phyloP scores from a whole-genome alignment of 2,329 filamentous ascomycete genomes.

The Aureobasidium subglaciale region DNA sequence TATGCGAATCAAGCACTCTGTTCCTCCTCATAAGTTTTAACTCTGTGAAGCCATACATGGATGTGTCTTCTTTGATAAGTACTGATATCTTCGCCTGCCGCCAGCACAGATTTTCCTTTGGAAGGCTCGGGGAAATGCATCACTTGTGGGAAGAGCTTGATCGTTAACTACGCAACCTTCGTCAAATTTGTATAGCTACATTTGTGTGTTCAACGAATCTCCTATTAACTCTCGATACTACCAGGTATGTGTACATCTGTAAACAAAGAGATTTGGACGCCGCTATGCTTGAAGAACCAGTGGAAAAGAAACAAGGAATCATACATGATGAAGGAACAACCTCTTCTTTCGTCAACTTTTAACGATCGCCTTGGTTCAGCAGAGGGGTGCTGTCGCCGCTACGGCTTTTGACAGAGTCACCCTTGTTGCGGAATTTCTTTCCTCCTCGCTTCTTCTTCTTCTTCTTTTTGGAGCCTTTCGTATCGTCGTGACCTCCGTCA shows the following conservation, averaged over 20 bases:
- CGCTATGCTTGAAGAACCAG: background rate
- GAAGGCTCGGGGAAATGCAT: too few relatives aligned
- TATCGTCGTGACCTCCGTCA: conserved; percentile 12
- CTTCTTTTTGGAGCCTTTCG: conserved; percentile 18
- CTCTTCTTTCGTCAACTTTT: background rate
- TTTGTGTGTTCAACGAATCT: too few relatives aligned
- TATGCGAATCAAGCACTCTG: too few relatives aligned
- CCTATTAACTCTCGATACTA: conserved; percentile 4
- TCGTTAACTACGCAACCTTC: too few relatives aligned
- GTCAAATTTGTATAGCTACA: too few relatives aligned
- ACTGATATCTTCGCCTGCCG: too few relatives aligned
- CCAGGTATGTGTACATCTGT: background rate
- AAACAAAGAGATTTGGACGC: background rate
- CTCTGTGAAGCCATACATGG: too few relatives aligned
- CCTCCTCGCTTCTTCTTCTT: conserved; percentile 21
- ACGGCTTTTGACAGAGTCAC: conserved; percentile 14
- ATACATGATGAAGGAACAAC: background rate
- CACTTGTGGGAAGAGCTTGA: too few relatives aligned
- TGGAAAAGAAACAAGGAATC: background rate
- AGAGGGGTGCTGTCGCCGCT: conserved; percentile 17
- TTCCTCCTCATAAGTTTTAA: too few relatives aligned
- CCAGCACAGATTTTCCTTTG: too few relatives aligned
- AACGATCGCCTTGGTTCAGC: conserved; percentile 21
- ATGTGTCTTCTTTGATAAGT: too few relatives aligned
- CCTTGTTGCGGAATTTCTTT: conserved; percentile 19